Evolutionary conservation across 1,139 yeast species (phyloP), one percentile per base, ranked within the genome.

Genomic region (Saccharomycopsis crataegensis): DNA sequence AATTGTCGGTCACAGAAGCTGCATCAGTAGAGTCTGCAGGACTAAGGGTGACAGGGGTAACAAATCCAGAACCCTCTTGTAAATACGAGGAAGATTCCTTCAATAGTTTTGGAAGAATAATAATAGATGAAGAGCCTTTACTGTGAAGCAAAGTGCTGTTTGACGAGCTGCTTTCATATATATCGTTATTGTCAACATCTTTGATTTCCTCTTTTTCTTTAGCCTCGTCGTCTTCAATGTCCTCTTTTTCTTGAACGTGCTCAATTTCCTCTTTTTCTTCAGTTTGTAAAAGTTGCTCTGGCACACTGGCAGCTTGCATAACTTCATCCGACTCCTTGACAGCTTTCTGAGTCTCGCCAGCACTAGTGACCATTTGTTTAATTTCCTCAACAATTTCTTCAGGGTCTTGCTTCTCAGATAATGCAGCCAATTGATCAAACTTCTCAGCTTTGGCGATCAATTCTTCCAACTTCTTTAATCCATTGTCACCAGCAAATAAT

Each of bases 71-170:
- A 14, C 12, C 51, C 12, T 16, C 51, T 5, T 43, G 28, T 16
- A 45, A 40, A 2, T 32, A 43, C 37, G 33, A 49, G 31, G 53
- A 49, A 16, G 38, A 16, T 22, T 51, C 54, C 37, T 51, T 48
- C 47, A 40, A 12, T 34, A 52, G 44, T 8, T 49, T 52, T 7
- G 55, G 55, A 44, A 53, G 53, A 17, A 52, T 38, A 2, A 51
- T 38, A 11, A 51, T 31, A n/a, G 54, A 50, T 9, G 54, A 45
- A 9, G 45, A 33, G 9, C 40, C 48, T 3, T 22, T 16, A 12
- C 3, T 14, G 4, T 16, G 11, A 12, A 11, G 31, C n/a, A 14
- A 12, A 11, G 31, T 16, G n/a, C 16, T 7, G 40, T 8, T 45
- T 14, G 45, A 8, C 3, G 33, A 17, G 8, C 33, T 40, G 8